phyloP scores from a whole-genome alignment of 495 filamentous ascomycete genomes.

The Podospora pseudocomata region DNA sequence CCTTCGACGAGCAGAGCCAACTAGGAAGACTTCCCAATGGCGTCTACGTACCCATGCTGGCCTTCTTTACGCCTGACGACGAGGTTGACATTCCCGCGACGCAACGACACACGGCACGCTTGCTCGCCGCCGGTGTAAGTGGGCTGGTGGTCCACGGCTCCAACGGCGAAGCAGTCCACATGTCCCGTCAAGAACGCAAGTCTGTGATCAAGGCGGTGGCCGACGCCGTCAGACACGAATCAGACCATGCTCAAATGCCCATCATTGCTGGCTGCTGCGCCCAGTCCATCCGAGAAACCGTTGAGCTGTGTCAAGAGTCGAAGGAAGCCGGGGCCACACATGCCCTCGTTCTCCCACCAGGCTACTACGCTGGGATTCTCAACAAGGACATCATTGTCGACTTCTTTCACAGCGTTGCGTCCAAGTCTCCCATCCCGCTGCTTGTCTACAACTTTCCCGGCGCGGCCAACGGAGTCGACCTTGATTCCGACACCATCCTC shows the following conservation, averaged over 20 bases:
- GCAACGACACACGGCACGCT: constrained; percentile 66
- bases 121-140: constrained; percentile 65
- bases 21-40: constrained; percentile 40
- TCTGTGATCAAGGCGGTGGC: constrained; percentile 71
- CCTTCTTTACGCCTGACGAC: constrained; percentile 58
- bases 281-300: constrained; percentile 81
- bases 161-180: constrained; percentile 84
- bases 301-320: constrained; percentile 75
- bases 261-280: constrained; percentile 71
- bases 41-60: constrained; percentile 66
- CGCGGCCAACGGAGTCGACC: constrained; percentile 76
- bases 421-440: constrained; percentile 64
- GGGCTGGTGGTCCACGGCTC: constrained; percentile 79
- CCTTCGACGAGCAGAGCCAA: constrained; percentile 1
- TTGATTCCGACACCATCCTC: constrained; percentile 77
- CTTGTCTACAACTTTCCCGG: constrained; percentile 86
- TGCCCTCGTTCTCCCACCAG: constrained; percentile 78
- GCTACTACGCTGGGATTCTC: constrained; percentile 74
- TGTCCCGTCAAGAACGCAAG: constrained; percentile 66
- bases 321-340: constrained; percentile 74
- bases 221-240: constrained; percentile 61
- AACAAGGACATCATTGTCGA: constrained; percentile 64
- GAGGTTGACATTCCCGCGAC: constrained; percentile 64
- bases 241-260: constrained; percentile 63
- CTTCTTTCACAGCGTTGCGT: constrained; percentile 70